Base-by-base conservation (phyloP, 2,329 filamentous ascomycete species). In the Pseudogymnoascus sp. region DNA sequence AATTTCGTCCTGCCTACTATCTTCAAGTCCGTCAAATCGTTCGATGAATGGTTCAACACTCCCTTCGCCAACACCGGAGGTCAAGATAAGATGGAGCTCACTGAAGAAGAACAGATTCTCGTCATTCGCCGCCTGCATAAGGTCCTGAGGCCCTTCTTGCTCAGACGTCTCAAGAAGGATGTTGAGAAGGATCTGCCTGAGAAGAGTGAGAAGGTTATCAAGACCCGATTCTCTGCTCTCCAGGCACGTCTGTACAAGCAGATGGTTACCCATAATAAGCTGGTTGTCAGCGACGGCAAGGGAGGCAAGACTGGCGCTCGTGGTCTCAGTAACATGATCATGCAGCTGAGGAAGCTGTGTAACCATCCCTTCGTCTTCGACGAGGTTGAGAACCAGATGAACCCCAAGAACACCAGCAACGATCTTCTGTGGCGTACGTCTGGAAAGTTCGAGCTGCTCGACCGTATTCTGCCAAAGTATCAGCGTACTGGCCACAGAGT, bases 11-110 rank as follows among this genome's bases (percentile, higher is more conserved):
- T 99, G 59, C 95, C 95, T 2, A 97, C 91, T 70, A 99, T 99
- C 69, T 99, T 99, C 87, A 99, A 99, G 76, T 97, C 95, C 1
- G 92, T 93, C 66, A 97, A 95, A 75, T 97, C 93, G 1, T 99
- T 99, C 73, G 95, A 99, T 75, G 95, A 99, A 76, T 99, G 95
- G 95, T 99, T 99, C 86, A 99, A 97, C 75, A 99, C 95, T 25
- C 95, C 95, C 0, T 99, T 99, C 75, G 95, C 95, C 69, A 99
- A 99, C 74, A 99, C 95, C 4, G 95, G 95, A 77, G 88, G 91
- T 42, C 93, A 97, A 77, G 95, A 99, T 77, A 96, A 95, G 81
- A 99, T 99, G 90, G 93, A 97, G 73, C 82, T 99, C 66, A 96
- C 90, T 11, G 95, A 99, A 95, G 95, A 99, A 95, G 95, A 99